Conservation (phyloP, 2,329 filamentous ascomycete species). For the Penicillium sp. region DNA sequence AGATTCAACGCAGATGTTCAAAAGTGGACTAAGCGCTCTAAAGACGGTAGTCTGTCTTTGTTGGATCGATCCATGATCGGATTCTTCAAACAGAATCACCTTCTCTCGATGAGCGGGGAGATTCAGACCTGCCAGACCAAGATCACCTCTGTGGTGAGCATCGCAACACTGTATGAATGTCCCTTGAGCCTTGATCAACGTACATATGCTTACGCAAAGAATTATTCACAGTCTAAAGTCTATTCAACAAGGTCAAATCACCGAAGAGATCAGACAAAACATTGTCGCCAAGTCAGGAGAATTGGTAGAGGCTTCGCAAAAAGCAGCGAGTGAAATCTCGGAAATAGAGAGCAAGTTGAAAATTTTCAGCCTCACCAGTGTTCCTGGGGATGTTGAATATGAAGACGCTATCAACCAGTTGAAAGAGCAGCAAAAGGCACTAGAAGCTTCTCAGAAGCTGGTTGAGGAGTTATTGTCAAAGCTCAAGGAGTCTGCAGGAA, state of each 20-base stretch:
- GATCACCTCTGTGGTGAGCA: slow-evolving; percentile 20
- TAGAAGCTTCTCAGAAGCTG: slow-evolving; percentile 9
- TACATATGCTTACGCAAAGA: neutral
- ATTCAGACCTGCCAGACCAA: slow-evolving; percentile 19
- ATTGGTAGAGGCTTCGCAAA: slow-evolving; percentile 4
- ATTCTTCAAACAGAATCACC: slow-evolving; percentile 14
- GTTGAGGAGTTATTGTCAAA: slow-evolving; percentile 14
- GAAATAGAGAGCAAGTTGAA: slow-evolving; percentile 2
- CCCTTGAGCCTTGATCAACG: neutral
- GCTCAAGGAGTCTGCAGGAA: neutral
- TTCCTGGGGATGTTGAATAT: neutral
- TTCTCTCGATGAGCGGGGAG: slow-evolving; percentile 18
- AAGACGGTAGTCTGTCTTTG: slow-evolving; percentile 10
- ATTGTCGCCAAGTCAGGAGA: slow-evolving; percentile 7
- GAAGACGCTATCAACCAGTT: slow-evolving; percentile 5
- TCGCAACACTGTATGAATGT: slow-evolving; percentile 20
- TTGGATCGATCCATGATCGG: slow-evolving; percentile 18
- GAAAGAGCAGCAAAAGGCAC: slow-evolving; percentile 5
- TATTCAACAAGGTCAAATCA: slow-evolving; percentile 3
- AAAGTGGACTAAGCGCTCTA: slow-evolving; percentile 21
- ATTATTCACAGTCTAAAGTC: slow-evolving; percentile 10
- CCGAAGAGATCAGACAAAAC: neutral
- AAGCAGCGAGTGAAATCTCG: neutral
- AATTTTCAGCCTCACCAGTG: neutral
- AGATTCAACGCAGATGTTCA: slow-evolving; percentile 13